Percentiles rank a stretch among this genome's conserved stretches.
These are phyloP conservation scores for Aureobasidium sp. DNA, from an alignment of 2,329 filamentous ascomycete genomes.

Conservation along the genomic window DNA sequence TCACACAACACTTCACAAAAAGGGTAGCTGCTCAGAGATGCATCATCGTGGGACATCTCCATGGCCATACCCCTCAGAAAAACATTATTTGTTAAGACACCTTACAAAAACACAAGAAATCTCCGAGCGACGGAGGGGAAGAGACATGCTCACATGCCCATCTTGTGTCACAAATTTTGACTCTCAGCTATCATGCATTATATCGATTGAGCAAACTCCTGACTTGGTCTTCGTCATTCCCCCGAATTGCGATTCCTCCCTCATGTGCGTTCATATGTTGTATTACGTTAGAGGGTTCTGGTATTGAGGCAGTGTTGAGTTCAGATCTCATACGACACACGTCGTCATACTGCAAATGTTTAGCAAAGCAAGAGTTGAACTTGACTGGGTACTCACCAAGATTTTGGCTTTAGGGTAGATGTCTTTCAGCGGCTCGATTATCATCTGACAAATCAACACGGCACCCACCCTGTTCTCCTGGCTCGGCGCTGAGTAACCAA, in stretches of 20 bases:
- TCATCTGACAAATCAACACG: slow-evolving; percentile 6
- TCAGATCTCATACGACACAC: slow-evolving; percentile 4
- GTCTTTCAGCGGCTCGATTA: slow-evolving; percentile 4
- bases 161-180: background rate
- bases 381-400: background rate
- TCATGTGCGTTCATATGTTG: background rate
- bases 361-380: background rate
- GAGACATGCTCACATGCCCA: too few species aligned
- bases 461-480: background rate
- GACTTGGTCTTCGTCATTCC: background rate
- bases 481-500: background rate
- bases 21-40: too few species aligned
- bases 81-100: too few species aligned
- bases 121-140: too few species aligned
- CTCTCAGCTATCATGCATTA: background rate
- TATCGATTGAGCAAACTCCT: background rate
- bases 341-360: background rate
- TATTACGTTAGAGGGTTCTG: background rate
- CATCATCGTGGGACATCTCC: too few species aligned
- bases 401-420: slow-evolving; percentile 10
- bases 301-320: background rate
- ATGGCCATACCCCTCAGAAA: too few species aligned
- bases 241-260: background rate
- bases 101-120: too few species aligned
- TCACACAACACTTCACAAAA: too few species aligned